Base-by-base conservation (phyloP, 225 moss, liverwort and hornwort genomes). In the Ulota crispa region DNA sequence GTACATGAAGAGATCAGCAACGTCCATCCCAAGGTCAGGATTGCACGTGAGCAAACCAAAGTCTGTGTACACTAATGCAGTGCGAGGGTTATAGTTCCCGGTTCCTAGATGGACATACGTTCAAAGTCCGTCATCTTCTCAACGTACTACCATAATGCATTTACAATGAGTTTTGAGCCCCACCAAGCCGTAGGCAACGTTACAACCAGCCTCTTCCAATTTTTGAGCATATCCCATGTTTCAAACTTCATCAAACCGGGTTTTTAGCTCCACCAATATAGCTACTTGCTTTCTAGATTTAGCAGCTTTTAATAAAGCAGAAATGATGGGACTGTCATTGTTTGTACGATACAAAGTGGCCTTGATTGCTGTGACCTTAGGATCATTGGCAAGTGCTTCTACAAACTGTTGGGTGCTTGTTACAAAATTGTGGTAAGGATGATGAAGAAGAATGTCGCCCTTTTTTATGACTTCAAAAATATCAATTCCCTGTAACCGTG, bases 121-220 rank as follows among this genome's bases (percentile, higher is more conserved):
- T 78, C 83, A 80, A 72, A 88, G 91, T 37, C 88, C 86, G 31
- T 88, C 88, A 18, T 88, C 91, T 80, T 91, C 88, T 86, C 87
- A 64, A 39, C 91, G 91, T 68, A 91, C 88, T 55, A 91, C 86
- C 86, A 91, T 83, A 30, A 88, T 91, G 85, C 88, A 91, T 85
- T 91, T 91, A 76, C 88, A 88, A 39, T 91, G 91, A 20, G 91
- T 91, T 80, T 91, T 91, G 61, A 91, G 91, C 68, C 88, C 91
- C 72, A 91, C 91, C 75, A 91, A 84, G 28, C 91, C 88, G 20
- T 88, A 91, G 36, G 88, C 85, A 67, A 88, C 88, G 66, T 91
- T 91, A 73, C 88, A 91, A 71, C 91, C 88, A 11, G 91, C 91
- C 83, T 91, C 91, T 78, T 91, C 91, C 72, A 91, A 69, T 81